A percentile compares a stretch with the other conserved stretches of the same genome.
phyloP scores from a whole-genome alignment of 148 eudicot species.

The Rhododendron ovatum region DNA sequence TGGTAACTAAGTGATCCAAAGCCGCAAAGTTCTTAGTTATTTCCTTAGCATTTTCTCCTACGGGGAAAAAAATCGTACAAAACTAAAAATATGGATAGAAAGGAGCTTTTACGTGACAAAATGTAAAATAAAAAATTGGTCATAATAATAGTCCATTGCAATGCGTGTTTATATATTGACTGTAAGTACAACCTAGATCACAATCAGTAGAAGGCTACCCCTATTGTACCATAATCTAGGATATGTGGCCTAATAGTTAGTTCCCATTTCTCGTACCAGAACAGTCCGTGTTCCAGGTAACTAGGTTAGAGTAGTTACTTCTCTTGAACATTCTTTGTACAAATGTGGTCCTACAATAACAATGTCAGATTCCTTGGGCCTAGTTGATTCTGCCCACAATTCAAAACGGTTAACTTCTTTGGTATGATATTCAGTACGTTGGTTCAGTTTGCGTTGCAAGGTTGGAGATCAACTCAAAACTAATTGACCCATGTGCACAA shows the following conservation, averaged over 20 bases:
- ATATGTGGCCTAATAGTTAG: not conserved
- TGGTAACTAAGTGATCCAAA: not conserved
- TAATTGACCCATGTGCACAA: not conserved
- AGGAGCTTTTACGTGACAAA: not conserved
- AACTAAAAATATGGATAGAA: not conserved
- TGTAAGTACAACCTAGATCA: not conserved
- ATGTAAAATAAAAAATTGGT: not conserved
- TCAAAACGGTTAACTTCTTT: not conserved
- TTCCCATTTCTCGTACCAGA: not conserved
- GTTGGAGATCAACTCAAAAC: not conserved
- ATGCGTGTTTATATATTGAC: not conserved
- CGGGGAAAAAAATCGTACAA: not conserved
- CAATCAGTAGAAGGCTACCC: not conserved
- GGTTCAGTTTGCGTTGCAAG: not conserved
- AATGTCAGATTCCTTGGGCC: not conserved
- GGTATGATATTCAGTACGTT: not conserved
- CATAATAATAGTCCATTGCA: not conserved
- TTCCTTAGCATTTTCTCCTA: not conserved
- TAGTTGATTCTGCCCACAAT: not conserved
- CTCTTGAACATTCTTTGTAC: not conserved
- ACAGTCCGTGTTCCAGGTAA: not conserved
- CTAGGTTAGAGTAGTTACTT: not conserved
- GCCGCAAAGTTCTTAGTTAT: not conserved
- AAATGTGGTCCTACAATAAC: not conserved
- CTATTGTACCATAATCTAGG: not conserved